Evolutionary conservation across 139 green algal species (phyloP), one percentile per base, ranked within the genome.

Genomic region (Chlamydomonas eustigma): DNA sequence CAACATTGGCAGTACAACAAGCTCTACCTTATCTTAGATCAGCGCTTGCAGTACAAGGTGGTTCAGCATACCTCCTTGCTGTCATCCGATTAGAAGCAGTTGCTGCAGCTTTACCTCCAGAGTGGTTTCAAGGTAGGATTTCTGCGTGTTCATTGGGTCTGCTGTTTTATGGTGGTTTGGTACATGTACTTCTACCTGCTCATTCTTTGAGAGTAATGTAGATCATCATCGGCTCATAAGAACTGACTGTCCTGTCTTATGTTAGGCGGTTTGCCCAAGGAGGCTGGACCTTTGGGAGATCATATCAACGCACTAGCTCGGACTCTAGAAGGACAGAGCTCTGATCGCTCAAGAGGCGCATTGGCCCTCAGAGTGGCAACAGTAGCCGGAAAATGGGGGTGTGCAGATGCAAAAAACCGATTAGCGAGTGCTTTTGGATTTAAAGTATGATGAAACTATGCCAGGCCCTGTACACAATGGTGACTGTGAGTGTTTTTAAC

Each of bases 21-120:
- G 28, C 92, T 64, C 75, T 92, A 75, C 85, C 86, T 6, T 89
- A 86, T 37, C 65, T 90, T 32, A 69, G 85, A 5, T 37, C 78
- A 36, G 82, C 79, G 12, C 71, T 71, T 1, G 78, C 24, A 18
- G 8, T 4, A 8, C 18, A 22, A 34, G 33, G 6, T 5, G 37
- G 32, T 44, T 3, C 3, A n/a, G 39, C 8, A 35, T 4, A 50
- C 32, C 39, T 81, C 8, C 33, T 89, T n/a, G 87, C 83, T 0
- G 81, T 88, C 2, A 78, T 82, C 35, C 68, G 83, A 1, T 75
- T 67, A 3, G 81, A 86, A 33, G 80, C 82, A 22, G 77, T 89
- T 1, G 80, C 75, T 70, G 66, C 12, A 2, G 74, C 64, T 3
- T 37, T 93, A 70, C 81, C 84, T 0, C 38, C 68, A 3, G 71